Base-by-base conservation (phyloP, 352 stramenopile genomes). In the Salisapilia sapeloensis region DNA sequence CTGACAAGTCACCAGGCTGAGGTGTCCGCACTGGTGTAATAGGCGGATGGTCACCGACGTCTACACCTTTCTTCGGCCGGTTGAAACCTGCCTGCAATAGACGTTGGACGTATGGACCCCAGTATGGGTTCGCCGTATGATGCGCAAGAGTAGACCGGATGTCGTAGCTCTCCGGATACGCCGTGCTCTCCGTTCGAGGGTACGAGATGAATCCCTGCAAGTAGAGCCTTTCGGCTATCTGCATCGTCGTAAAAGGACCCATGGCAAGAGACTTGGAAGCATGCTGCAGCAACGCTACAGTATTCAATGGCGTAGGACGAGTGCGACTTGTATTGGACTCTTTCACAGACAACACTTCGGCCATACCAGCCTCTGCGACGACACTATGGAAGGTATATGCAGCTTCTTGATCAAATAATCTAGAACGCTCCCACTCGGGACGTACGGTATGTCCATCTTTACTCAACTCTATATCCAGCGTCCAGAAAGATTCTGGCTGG, bases 191-290 rank as follows among this genome's bases (percentile, higher is more conserved):
- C 4, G 78, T 92, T 46, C 77, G 39, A 27, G 81, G 81, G 51
- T 93, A 93, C 11, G 67, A 89, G 10, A 94, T 57, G 47, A 89
- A 94, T 9, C 79, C 75, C 44, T 60, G 72, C 2, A 92, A 36
- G 48, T 93, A 94, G 2, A 94, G 46, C 3, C 65, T 44, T 43
- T 94, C 81, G 12, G 81, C 81, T 28, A 65, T 53, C 44, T 72
- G 54, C 53, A 92, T 80, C 7, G 66, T 53, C 6, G 58, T 53
- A 35, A 89, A 70, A 4, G 78, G 41, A 52, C 63, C 56, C 41
- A 92, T 86, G 8, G 65, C 56, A 4, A 86, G 44, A 12, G 57
- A 54, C 40, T 85, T 82, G 35, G 44, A 70, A 27, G 67, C 77
- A 20, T 63, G 56, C 34, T 87, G 83, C 12, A 85, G 48, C 25